These are phyloP conservation scores for Wallacemonas sp. DNA, from an alignment of 208 protist species.

Conservation along the genomic window DNA sequence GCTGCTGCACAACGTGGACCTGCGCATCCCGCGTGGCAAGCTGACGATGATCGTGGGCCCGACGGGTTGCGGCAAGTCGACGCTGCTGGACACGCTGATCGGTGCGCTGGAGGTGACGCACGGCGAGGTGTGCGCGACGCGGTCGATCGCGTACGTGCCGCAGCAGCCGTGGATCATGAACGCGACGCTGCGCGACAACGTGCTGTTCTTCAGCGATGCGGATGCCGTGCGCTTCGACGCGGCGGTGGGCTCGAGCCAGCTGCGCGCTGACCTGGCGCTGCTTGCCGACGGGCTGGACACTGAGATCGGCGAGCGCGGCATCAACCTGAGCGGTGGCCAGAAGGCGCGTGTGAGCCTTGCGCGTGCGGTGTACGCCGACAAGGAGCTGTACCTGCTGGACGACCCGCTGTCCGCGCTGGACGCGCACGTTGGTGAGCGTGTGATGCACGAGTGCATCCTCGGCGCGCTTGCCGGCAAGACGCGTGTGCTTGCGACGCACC, in stretches of 20 bases:
- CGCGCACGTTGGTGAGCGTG: conserved; percentile 63
- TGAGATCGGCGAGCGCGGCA: conserved; percentile 82
- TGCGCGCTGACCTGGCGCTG: conserved; percentile 67
- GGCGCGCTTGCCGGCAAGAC: conserved; percentile 77
- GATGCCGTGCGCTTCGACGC: conserved; percentile 29
- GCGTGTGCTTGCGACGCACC: conserved; percentile 92
- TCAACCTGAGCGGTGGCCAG: conserved; percentile 83
- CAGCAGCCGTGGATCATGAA: conserved; percentile 93
- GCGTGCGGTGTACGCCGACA: conserved; percentile 76
- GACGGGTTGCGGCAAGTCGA: conserved; percentile 53
- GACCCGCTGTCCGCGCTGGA: conserved; percentile 93
- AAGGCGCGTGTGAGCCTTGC: conserved; percentile 76
- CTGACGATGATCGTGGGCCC: conserved; percentile 54
- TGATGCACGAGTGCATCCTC: conserved; percentile 54
- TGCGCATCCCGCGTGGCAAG: conserved; percentile 22
- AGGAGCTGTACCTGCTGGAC: conserved; percentile 88
- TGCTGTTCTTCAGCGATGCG: conserved; percentile 78
- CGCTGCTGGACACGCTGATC: conserved; percentile 49
- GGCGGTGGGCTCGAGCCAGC: conserved; percentile 4
- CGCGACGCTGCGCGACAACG: conserved; percentile 90
- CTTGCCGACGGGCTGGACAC: conserved; percentile 85
- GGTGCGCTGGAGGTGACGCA: conserved; percentile 36
- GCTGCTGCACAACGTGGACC: conserved; percentile 24
- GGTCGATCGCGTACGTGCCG: conserved; percentile 79
- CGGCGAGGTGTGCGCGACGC: conserved; percentile 24